Evolutionary conservation across 345 rosid species (phyloP), one percentile per base, ranked within the genome.

Genomic region (Diplotaxis tenuifolia): DNA sequence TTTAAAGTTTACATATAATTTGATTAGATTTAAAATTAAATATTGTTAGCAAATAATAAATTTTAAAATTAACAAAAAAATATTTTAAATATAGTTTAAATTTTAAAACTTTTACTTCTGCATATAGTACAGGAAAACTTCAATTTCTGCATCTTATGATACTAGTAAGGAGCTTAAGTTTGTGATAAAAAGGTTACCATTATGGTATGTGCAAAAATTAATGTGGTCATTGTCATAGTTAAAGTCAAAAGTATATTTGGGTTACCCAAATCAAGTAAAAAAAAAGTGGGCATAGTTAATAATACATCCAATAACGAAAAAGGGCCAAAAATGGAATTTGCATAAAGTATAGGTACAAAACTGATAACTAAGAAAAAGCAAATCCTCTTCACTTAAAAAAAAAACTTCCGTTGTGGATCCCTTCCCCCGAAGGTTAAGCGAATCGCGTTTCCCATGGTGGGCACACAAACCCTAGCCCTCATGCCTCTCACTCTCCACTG

Each of bases 391-490:
- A 29, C 72, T 67, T 60, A 68, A 52, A 67, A 62, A 50, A 74
- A 62, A 56, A 57, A 15, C 59, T 40, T 70, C 79, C 70, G 53
- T 58, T 76, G 20, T 55, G 62, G 45, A 36, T 69, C 60, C 57
- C 79, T 68, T 59, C 45, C 21, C 19, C 22, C 50, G 22, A 66
- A 29, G 64, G 73, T 45, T 72, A 25, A 69, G 57, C 59, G 76
- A 66, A 60, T 66, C 47, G 76, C 67, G 80, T 71, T 77, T 66
- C 52, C 77, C 77, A 72, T 78, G 81, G 77, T 78, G 77, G 45
- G 11, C 31, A 40, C 56, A 23, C 20, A 78, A 78, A 78, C 81
- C 81, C 81, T 71, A 77, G 57, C 59, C 68, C 5, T 52, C 42
- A 76, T 50, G 31, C 4, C 71, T 57, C 59, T 58, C 71, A 70